Evolutionary conservation across 768 basidiomycete genomes (phyloP).

Genomic region (Amylocystis lapponica): DNA sequence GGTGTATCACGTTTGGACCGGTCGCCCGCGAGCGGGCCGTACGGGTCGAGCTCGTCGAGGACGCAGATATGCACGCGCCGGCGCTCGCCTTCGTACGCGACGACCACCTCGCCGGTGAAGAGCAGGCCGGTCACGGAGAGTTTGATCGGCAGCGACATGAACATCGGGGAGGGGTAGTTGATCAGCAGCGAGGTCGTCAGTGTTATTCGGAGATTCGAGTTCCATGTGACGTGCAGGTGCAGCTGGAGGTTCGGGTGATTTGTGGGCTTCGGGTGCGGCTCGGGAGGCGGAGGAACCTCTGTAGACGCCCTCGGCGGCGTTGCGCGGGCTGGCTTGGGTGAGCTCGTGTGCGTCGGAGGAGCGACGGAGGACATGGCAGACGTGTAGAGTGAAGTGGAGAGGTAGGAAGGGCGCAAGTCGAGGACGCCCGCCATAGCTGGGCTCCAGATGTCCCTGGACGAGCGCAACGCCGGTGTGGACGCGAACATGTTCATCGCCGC

Average conservation of each 20-base stretch:
- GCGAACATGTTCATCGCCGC: slow-evolving; percentile 54
- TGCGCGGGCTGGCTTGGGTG: background rate
- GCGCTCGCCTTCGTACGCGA: slow-evolving; percentile 86
- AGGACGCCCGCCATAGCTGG: slow-evolving; percentile 18
- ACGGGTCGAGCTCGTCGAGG: slow-evolving; percentile 82
- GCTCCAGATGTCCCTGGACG: slow-evolving; percentile 38
- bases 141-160: slow-evolving; percentile 96
- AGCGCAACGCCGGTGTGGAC: slow-evolving; percentile 43
- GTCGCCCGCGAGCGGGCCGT: slow-evolving; percentile 53
- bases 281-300: slow-evolving; percentile 4
- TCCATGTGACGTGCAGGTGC: slow-evolving; percentile 81
- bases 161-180: slow-evolving; percentile 93
- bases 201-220: slow-evolving; percentile 82
- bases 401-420: slow-evolving; percentile 22
- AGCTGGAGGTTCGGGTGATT: slow-evolving; percentile 77
- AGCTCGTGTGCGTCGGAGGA: background rate
- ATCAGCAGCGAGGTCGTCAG: slow-evolving; percentile 91
- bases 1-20: slow-evolving; percentile 24
- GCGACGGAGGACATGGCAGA: slow-evolving; percentile 18
- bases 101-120: slow-evolving; percentile 80
- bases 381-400: slow-evolving; percentile 19
- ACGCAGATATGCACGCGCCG: slow-evolving; percentile 83
- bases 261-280: slow-evolving; percentile 25
- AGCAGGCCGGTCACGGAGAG: slow-evolving; percentile 87
- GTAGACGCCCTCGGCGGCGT: slow-evolving; percentile 9